These are phyloP conservation scores for Aspergillus homomorphus DNA, from an alignment of 495 filamentous ascomycete species.

Conservation along the genomic window DNA sequence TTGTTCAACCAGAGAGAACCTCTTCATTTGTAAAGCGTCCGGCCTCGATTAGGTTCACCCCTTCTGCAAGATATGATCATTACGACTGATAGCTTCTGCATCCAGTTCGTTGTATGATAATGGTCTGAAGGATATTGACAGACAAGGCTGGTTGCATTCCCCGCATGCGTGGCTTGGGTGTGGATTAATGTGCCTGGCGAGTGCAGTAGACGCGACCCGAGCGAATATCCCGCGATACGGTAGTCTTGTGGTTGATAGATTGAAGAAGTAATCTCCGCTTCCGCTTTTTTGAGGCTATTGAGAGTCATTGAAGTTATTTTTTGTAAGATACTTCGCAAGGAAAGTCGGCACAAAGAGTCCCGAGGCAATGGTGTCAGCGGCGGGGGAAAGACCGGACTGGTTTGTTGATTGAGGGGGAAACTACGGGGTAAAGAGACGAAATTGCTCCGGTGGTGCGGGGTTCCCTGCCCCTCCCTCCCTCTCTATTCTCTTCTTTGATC, in stretches of 20 bases:
- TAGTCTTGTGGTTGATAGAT: neutral
- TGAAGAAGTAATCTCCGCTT: neutral
- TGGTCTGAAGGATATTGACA: neutral
- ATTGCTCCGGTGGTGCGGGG: neutral
- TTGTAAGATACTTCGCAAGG: neutral
- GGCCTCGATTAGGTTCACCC: neutral
- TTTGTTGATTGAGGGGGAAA: too few relatives aligned
- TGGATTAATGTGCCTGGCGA: neutral
- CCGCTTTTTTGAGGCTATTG: neutral
- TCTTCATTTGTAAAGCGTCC: neutral
- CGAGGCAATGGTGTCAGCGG: neutral
- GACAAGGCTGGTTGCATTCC: neutral
- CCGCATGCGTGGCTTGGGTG: neutral
- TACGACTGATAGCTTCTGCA: neutral
- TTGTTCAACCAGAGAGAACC: neutral
- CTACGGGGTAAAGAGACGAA: neutral
- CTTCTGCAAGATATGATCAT: neutral
- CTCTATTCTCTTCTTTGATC: neutral
- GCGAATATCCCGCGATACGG: too few relatives aligned
- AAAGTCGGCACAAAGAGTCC: neutral
- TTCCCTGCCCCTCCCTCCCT: neutral
- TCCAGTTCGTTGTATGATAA: neutral
- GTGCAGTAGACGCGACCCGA: too few relatives aligned
- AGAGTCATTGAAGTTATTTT: neutral
- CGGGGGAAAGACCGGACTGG: too few relatives aligned